These are phyloP conservation scores for Clitoria ternatea DNA, from an alignment of 306 rosid species.

Conservation along the genomic window DNA sequence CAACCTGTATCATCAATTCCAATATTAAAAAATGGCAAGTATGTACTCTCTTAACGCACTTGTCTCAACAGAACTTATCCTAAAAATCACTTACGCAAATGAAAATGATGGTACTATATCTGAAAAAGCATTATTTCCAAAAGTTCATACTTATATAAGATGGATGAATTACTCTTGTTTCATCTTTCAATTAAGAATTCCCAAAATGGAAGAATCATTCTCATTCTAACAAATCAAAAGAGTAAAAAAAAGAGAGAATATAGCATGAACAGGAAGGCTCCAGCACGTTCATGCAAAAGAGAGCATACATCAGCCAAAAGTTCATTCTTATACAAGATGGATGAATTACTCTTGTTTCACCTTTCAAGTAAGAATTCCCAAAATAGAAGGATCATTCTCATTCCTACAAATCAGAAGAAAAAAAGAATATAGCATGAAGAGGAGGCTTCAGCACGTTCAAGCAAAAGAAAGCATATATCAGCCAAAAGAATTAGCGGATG, in stretches of 20 bases:
- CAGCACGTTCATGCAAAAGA: background rate
- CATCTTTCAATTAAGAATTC: background rate
- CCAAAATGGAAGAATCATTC: background rate
- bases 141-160: background rate
- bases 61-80: too few species aligned
- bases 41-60: too few species aligned
- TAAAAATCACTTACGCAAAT: background rate
- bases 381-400: background rate
- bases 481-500: background rate
- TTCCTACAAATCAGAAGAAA: background rate
- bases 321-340: too few species aligned
- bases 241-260: background rate
- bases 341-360: background rate
- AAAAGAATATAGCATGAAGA: background rate
- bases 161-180: background rate
- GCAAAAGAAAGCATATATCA: background rate
- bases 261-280: background rate
- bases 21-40: too few species aligned
- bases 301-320: background rate
- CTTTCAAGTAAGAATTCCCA: background rate
- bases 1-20: too few species aligned
- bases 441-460: background rate
- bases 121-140: background rate
- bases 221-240: background rate
- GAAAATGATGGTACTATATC: background rate